Evolutionary conservation across 75 land plant species (phyloP), one percentile per base, ranked within the genome.

Genomic region (Picea sitchensis): DNA sequence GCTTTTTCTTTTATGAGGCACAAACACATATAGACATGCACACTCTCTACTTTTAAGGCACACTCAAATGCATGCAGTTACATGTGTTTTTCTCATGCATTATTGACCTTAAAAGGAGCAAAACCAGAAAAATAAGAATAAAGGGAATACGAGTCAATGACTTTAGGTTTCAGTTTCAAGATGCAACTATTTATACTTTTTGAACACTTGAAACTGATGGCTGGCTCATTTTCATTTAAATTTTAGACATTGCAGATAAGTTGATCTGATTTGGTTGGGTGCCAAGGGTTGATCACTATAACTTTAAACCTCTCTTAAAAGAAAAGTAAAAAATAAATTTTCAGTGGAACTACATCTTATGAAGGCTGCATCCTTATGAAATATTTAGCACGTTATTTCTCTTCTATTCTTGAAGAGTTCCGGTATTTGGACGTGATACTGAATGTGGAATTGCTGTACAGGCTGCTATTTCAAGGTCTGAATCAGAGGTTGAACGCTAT

Each of bases 401-500:
- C 12, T 44, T 36, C 51, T 71, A 36, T 71, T 41, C 11, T 32
- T 41, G 23, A 23, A 8, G 73, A 44, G 54, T 71, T 54, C 73
- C n/a, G 32, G 21, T 44, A 20, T 14, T 36, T 30, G 73, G 51
- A 7, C 20, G n/a, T 82, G 41, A 65, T 76, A 30, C 31, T 79
- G 73, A 51, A 30, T 77, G 36, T 26, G 2, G 9, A 51, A 51
- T 68, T 41, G n/a, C 36, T 44, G 3, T 75, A n/a, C 82, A 86
- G 86, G 79, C 54, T 11, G 32, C 38, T 67, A 51, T n/a, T 38
- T 57, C 80, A 17, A 82, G 54, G 9, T 21, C 62, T 31, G 81
- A 73, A 36, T 65, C 82, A 61, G 92, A 85, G 58, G 85, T 95
- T 20, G 93, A 89, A 60, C 61, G 80, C 11, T 84, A 84, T 78